A percentile compares a stretch with the other conserved stretches of the same genome.
Conservation (phyloP, 805 yeast species). For the Hanseniaspora lindneri region DNA sequence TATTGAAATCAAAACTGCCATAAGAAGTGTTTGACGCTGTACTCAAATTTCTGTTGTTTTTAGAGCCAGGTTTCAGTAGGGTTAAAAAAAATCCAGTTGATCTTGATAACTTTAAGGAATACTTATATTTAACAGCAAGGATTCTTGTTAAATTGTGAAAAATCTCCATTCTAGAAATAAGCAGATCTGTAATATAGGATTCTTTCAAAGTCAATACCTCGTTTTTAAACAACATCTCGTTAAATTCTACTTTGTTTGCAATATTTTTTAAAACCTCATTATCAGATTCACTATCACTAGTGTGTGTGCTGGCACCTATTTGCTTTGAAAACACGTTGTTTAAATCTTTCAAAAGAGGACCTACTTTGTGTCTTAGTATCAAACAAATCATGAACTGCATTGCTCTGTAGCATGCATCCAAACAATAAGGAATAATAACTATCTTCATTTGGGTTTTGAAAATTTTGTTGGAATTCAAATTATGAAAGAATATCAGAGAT, state of each 20-base stretch:
- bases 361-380: constrained; percentile 38
- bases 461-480: constrained; percentile 25
- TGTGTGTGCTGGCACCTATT: constrained; percentile 18
- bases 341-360: constrained; percentile 30
- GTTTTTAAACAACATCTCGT: constrained; percentile 20
- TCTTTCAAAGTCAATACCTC: constrained; percentile 20
- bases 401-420: constrained; percentile 45
- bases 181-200: constrained; percentile 28
- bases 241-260: constrained; percentile 21
- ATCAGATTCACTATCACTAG: constrained; percentile 22
- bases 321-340: constrained; percentile 21
- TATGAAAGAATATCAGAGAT: constrained; percentile 33
- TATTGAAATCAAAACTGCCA: constrained; percentile 4
- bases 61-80: constrained; percentile 28
- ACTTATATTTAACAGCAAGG: constrained; percentile 47
- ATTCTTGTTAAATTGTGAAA: constrained; percentile 35
- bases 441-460: constrained; percentile 33
- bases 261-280: constrained; percentile 20
- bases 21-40: not conserved
- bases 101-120: constrained; percentile 57
- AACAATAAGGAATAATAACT: constrained; percentile 37
- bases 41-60: constrained; percentile 15
- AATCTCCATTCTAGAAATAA: constrained; percentile 33
- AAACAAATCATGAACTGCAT: constrained; percentile 48
- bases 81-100: constrained; percentile 39